phyloP scores from a whole-genome alignment of 2,329 filamentous ascomycete species.

The Samsoniella hepiali region DNA sequence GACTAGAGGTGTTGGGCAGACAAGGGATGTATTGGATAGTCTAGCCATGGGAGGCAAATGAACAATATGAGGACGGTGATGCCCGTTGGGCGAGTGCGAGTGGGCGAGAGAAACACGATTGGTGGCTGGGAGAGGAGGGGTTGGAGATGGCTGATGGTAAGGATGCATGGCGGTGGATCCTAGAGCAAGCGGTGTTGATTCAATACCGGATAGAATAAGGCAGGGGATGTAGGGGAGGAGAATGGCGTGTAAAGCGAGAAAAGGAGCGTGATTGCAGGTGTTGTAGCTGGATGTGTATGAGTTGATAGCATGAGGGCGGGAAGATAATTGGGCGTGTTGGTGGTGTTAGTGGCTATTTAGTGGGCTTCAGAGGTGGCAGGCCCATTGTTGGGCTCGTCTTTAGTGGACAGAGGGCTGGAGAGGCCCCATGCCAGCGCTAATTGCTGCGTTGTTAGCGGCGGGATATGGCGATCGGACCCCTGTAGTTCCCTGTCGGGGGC shows the following conservation, averaged over 20 bases:
- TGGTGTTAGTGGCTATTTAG: background rate
- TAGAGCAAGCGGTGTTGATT: slow-evolving; percentile 7
- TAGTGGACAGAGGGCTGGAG: slow-evolving; percentile 8
- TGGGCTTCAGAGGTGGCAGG: background rate
- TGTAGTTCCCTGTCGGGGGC: slow-evolving; percentile 1
- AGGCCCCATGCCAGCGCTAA: slow-evolving; percentile 7
- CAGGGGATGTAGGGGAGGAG: background rate
- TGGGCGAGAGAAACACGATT: background rate
- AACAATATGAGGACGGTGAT: background rate
- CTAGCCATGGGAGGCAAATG: background rate
- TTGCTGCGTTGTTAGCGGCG: slow-evolving; percentile 14
- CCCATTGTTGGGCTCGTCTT: background rate
- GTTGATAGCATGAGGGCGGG: background rate
- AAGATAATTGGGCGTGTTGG: background rate
- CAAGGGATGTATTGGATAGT: background rate
- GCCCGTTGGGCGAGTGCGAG: background rate
- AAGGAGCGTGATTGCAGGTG: slow-evolving; percentile 4
- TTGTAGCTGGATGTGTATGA: background rate
- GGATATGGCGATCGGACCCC: slow-evolving; percentile 19
- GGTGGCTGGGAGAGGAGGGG: background rate
- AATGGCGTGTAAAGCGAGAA: slow-evolving; percentile 6
- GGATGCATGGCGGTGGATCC: slow-evolving; percentile 3
- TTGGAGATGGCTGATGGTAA: slow-evolving; percentile 6
- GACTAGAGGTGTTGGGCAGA: background rate
- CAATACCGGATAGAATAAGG: background rate